Percentiles rank a stretch among this genome's conserved stretches.
Conservation (phyloP, 495 filamentous ascomycete genomes). For the Usnea hakonensis region DNA sequence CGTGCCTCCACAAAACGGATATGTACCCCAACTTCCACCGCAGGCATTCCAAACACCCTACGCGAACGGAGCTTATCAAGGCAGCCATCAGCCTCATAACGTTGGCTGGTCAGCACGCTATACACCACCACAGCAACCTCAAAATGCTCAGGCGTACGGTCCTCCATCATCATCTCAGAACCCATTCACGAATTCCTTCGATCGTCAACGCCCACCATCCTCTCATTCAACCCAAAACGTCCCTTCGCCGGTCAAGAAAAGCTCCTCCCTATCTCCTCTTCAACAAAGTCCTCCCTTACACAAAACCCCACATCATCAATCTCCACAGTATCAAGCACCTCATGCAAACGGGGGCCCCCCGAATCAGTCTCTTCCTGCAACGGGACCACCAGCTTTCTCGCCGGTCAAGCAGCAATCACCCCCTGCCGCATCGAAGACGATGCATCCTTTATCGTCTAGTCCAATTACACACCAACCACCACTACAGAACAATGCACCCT, state of each 20-base stretch:
- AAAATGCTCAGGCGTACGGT: slow-evolving; percentile 30
- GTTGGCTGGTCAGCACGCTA: slow-evolving; percentile 26
- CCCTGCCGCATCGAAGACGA: slow-evolving; percentile 23
- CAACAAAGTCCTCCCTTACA: slow-evolving; percentile 39
- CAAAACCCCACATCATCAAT: slow-evolving; percentile 36
- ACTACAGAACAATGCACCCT: slow-evolving; percentile 40
- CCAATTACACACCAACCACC: slow-evolving; percentile 38
- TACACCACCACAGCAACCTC: slow-evolving; percentile 28
- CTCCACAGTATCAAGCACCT: slow-evolving; percentile 33
- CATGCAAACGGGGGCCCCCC: slow-evolving; percentile 29
- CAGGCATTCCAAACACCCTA: slow-evolving; percentile 35
- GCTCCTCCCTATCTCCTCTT: slow-evolving; percentile 44
- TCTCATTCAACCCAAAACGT: slow-evolving; percentile 38
- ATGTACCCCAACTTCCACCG: slow-evolving; percentile 30
- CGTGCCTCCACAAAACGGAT: slow-evolving; percentile 10
- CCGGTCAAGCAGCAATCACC: slow-evolving; percentile 26
- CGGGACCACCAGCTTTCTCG: slow-evolving; percentile 21
- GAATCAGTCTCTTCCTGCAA: slow-evolving; percentile 26
- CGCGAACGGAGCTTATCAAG: slow-evolving; percentile 27
- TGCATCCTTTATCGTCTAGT: slow-evolving; percentile 31
- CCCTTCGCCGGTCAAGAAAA: slow-evolving; percentile 38
- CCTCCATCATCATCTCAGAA: slow-evolving; percentile 24
- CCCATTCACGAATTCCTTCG: slow-evolving; percentile 28
- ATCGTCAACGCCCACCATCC: slow-evolving; percentile 38
- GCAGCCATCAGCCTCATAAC: slow-evolving; percentile 27